These are phyloP conservation scores for Trichoderma erinaceum DNA, from an alignment of 495 filamentous ascomycete species.

Conservation along the genomic window DNA sequence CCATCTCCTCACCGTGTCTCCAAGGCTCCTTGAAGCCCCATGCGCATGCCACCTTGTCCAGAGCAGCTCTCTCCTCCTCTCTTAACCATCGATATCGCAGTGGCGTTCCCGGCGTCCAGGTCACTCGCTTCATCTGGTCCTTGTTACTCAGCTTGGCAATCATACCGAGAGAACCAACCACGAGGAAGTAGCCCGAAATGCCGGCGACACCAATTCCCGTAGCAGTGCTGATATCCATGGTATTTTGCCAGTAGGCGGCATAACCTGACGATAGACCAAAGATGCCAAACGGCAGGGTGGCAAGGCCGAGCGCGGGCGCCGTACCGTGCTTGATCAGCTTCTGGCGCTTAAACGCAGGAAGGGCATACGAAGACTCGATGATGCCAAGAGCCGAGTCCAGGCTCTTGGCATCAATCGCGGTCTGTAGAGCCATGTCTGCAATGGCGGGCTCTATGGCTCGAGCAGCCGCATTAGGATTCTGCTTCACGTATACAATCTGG, in stretches of 20 bases:
- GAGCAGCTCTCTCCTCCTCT: conserved; percentile 85
- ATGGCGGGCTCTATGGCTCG: conserved; percentile 62
- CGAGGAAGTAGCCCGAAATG: conserved; percentile 71
- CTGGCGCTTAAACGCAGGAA: conserved; percentile 62
- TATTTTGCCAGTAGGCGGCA: conserved; percentile 44
- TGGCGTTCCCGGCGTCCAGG: conserved; percentile 75
- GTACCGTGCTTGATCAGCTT: conserved; percentile 48
- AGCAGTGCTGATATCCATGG: conserved; percentile 63
- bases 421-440: conserved; percentile 63
- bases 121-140: conserved; percentile 90
- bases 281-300: conserved; percentile 15
- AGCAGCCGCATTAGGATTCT: conserved; percentile 60
- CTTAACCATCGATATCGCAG: conserved; percentile 81
- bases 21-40: conserved; percentile 85
- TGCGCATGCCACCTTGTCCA: conserved; percentile 75
- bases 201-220: conserved; percentile 76
- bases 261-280: conserved; percentile 11
- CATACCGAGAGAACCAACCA: conserved; percentile 72
- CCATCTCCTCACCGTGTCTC: conserved; percentile 82
- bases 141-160: conserved; percentile 79
- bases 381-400: conserved; percentile 71
- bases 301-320: conserved; percentile 29
- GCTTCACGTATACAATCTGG: conserved; percentile 51
- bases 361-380: conserved; percentile 68
- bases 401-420: conserved; percentile 70